phyloP scores from a whole-genome alignment of 768 basidiomycete species.

The Cubamyces lactineus region DNA sequence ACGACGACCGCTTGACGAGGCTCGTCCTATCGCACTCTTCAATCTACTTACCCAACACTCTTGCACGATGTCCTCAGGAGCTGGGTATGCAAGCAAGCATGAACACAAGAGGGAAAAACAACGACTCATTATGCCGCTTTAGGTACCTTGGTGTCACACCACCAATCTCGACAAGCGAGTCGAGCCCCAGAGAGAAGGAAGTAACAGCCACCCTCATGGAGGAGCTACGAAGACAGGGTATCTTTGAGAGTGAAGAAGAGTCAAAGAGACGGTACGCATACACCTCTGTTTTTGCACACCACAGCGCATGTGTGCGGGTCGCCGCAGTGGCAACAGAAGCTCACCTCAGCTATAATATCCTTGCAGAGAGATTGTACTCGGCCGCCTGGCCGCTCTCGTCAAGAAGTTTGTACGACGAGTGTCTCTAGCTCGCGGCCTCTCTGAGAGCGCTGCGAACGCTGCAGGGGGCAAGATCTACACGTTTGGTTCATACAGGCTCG shows the following conservation, averaged over 20 bases:
- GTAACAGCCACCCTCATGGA: constrained; percentile 87
- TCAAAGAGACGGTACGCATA: constrained; percentile 78
- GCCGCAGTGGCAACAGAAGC: constrained; percentile 16
- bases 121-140: constrained; percentile 7
- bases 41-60: background rate
- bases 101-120: no score
- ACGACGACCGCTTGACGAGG: constrained; percentile 6
- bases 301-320: background rate
- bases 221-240: constrained; percentile 82
- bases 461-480: constrained; percentile 99
- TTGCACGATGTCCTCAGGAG: constrained; percentile 20
- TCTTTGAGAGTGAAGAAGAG: constrained; percentile 90
- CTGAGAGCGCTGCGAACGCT: constrained; percentile 82
- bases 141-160: constrained; percentile 85
- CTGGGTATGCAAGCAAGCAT: constrained; percentile 14
- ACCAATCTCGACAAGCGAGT: constrained; percentile 79
- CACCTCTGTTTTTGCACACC: constrained; percentile 2
- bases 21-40: background rate
- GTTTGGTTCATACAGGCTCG: constrained; percentile 96
- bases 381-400: constrained; percentile 85
- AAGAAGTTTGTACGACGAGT: constrained; percentile 91
- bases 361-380: constrained; percentile 88
- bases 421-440: constrained; percentile 77
- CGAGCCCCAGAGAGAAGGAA: constrained; percentile 78
- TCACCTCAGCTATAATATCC: background rate